phyloP scores from a whole-genome alignment of 2,329 filamentous ascomycete species.

The Verticillium tricorpus region DNA sequence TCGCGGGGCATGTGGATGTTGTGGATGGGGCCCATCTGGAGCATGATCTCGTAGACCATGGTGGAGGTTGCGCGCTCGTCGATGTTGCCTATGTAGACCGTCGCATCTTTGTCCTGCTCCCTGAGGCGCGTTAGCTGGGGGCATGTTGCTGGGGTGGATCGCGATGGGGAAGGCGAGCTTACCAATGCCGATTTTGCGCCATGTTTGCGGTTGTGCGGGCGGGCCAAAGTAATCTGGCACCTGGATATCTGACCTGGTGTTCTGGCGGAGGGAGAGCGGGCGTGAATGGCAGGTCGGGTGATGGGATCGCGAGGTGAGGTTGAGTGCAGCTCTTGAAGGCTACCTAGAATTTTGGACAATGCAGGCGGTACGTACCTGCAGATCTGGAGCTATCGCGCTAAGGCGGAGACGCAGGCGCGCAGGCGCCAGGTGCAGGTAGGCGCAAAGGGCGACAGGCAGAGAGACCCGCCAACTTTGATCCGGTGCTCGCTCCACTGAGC shows the following conservation, averaged over 20 bases:
- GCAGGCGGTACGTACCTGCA: slow-evolving; percentile 4
- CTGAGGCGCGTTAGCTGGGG: slow-evolving; percentile 36
- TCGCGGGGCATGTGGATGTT: slow-evolving; percentile 99
- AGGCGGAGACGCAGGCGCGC: not conserved
- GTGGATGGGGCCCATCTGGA: slow-evolving; percentile 93
- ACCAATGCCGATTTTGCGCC: slow-evolving; percentile 73
- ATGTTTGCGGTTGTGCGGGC: slow-evolving; percentile 37
- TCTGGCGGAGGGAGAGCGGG: not conserved
- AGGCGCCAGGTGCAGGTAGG: not conserved
- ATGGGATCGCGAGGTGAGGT: not conserved
- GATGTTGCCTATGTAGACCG: slow-evolving; percentile 96
- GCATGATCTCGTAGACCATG: slow-evolving; percentile 95
- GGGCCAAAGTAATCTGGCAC: not conserved
- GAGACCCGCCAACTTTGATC: not conserved
- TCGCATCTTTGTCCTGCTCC: slow-evolving; percentile 98
- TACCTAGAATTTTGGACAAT: not conserved
- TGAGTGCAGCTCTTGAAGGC: not conserved
- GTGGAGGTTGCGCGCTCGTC: slow-evolving; percentile 92
- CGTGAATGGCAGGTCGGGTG: not conserved
- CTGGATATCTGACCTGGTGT: not conserved
- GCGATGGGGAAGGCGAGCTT: slow-evolving; percentile 20
- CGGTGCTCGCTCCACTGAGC: not conserved
- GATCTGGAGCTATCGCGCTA: not conserved
- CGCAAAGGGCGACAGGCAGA: not conserved
- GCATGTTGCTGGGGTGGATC: not conserved